Evolutionary conservation across 2,329 filamentous ascomycete genomes (phyloP).

Genomic region (Penicillium sp.): DNA sequence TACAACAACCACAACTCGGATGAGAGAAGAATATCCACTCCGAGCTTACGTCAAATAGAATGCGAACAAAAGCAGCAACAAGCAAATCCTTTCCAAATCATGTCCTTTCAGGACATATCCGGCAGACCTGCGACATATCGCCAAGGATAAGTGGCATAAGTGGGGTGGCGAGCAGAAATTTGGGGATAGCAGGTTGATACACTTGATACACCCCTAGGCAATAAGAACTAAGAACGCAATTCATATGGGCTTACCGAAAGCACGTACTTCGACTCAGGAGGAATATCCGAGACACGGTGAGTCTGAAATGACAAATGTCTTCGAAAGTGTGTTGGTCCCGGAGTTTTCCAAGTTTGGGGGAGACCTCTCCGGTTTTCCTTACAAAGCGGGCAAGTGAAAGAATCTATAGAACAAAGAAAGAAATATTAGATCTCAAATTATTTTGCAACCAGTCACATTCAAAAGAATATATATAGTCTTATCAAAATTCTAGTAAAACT

Average conservation of each 20-base stretch:
- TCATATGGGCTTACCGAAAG: slow-evolving; percentile 24
- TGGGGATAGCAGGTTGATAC: slow-evolving; percentile 3
- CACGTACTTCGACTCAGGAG: slow-evolving; percentile 21
- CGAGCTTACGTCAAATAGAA: neutral
- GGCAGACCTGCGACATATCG: slow-evolving; percentile 4
- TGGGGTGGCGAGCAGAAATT: slow-evolving; percentile 15
- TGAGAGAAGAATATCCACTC: neutral
- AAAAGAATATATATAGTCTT: neutral
- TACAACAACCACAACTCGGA: neutral
- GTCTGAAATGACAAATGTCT: slow-evolving; percentile 9
- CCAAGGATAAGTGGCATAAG: slow-evolving; percentile 10
- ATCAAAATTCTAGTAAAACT: neutral
- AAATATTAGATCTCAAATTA: neutral
- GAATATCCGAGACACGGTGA: slow-evolving; percentile 26
- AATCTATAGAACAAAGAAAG: slow-evolving; percentile 3
- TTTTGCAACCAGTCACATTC: neutral
- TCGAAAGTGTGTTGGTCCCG: slow-evolving; percentile 14
- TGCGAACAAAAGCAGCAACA: neutral
- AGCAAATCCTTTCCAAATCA: neutral
- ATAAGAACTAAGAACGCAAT: neutral
- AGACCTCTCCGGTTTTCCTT: slow-evolving; percentile 17
- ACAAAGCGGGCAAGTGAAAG: slow-evolving; percentile 17
- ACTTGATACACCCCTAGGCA: neutral
- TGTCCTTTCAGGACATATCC: slow-evolving; percentile 6
- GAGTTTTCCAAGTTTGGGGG: slow-evolving; percentile 17